Evolutionary conservation across 73 alveolate species (phyloP).

Genomic region (Tetrahymena thermophila): DNA sequence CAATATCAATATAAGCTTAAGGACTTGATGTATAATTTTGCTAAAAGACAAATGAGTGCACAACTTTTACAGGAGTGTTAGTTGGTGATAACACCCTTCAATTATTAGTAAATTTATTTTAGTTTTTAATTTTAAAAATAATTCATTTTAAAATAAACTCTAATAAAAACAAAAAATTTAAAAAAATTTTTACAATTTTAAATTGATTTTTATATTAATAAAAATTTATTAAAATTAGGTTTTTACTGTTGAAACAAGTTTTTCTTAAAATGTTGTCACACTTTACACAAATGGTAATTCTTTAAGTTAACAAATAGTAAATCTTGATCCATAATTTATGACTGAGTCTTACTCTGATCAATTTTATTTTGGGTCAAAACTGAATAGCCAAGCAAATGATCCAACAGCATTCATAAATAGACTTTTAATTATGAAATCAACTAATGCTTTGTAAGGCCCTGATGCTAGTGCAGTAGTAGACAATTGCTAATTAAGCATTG

Average conservation of each 20-base stretch:
- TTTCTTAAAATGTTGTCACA: neutral
- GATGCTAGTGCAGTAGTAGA: neutral
- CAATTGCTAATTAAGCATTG: neutral
- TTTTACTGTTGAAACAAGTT: neutral
- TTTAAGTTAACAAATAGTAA: neutral
- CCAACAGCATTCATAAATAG: neutral
- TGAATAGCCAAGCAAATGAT: neutral
- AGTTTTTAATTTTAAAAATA: neutral
- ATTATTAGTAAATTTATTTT: neutral
- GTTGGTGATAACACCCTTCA: neutral
- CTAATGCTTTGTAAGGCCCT: neutral
- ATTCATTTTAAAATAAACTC: neutral
- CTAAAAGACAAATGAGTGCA: neutral
- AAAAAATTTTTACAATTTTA: neutral
- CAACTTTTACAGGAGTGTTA: neutral
- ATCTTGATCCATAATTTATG: neutral
- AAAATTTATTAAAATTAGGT: neutral
- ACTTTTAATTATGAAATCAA: neutral
- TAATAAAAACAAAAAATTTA: neutral
- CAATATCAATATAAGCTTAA: neutral
- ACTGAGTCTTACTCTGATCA: neutral
- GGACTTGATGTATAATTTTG: neutral
- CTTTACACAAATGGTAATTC: neutral
- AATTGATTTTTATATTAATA: neutral
- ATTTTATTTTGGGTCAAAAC: neutral